Evolutionary conservation across 179 eudicot genomes (phyloP), one percentile per base, ranked within the genome.

Genomic region (Spergularia azorica): DNA sequence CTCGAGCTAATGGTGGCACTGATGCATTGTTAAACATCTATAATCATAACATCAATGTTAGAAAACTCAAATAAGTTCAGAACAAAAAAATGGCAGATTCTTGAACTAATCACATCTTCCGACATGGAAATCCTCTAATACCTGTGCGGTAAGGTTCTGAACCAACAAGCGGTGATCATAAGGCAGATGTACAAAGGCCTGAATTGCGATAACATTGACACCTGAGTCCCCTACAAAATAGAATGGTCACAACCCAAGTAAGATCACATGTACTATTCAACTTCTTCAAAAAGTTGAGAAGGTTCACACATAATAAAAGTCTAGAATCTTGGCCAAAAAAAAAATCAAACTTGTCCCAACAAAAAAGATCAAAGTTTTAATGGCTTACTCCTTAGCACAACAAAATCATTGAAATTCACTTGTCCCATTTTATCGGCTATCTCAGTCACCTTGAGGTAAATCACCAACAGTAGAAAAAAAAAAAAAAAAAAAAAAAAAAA

Each of bases 111-210:
- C 20, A 10, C 7, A 32, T 64, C 13, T 55, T 46, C 32, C 32
- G 9, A 39, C 41, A 59, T 26, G 48, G 51, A 66, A 41, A 32
- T 7, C 38, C 51, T 41, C 36, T 43, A 21, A 8, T 79, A 95
- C 98, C 97, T 89, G 97, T 43, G 90, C 78, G 76, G 98, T 85
- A 63, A 94, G 94, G 83, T 92, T 94, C 74, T 92, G 98, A 69
- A 94, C 90, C 83, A 90, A 72, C 84, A 87, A 61, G 8, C 79
- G 84, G 39, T 92, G 98, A 79, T 92, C 93, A 81, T 73, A 88
- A 41, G 96, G 89, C 78, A 92, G 94, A 83, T 94, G 91, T 63
- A 94, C 83, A 74, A 90, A 88, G 58, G 93, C 98, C 80, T 87
- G 92, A 70, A 94, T 87, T 15, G 93, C 92, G 52, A 94, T 74